A percentile compares a stretch with the other conserved stretches of the same genome.
Evolutionary conservation across 2,329 filamentous ascomycete genomes (phyloP).

Genomic region (Aspergillus fijiensis): DNA sequence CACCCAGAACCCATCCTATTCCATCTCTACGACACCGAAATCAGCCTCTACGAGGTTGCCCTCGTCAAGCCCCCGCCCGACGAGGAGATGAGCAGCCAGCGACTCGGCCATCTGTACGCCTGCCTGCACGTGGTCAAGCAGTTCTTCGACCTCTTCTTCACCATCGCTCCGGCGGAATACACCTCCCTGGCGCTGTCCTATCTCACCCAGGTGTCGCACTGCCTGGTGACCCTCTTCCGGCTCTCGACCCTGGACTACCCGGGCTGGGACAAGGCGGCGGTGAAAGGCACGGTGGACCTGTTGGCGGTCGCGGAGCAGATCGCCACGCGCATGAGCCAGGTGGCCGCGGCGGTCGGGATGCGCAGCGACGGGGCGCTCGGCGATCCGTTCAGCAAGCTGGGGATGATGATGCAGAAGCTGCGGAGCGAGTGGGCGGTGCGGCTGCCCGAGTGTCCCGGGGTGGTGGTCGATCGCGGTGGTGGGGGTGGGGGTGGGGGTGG

Average conservation of each 20-base stretch:
- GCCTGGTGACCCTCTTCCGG: slow-evolving; percentile 41
- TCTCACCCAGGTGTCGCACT: slow-evolving; percentile 38
- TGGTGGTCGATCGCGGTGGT: neutral
- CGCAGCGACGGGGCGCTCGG: neutral
- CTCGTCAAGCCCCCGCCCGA: slow-evolving; percentile 11
- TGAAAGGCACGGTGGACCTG: slow-evolving; percentile 40
- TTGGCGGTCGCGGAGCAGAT: slow-evolving; percentile 36
- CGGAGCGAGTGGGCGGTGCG: neutral
- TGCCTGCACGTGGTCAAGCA: slow-evolving; percentile 37
- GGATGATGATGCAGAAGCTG: slow-evolving; percentile 1
- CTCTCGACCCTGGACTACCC: slow-evolving; percentile 44
- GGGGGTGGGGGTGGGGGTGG: too few relatives aligned
- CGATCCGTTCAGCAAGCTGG: slow-evolving; percentile 1
- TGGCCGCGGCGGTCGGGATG: slow-evolving; percentile 8
- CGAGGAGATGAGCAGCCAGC: slow-evolving; percentile 11
- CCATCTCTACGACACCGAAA: slow-evolving; percentile 17
- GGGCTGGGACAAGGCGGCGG: slow-evolving; percentile 43
- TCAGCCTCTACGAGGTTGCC: slow-evolving; percentile 18
- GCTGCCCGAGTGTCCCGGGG: neutral
- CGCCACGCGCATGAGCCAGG: slow-evolving; percentile 13
- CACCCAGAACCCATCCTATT: slow-evolving; percentile 11
- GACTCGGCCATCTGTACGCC: slow-evolving; percentile 33
- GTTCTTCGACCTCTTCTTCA: slow-evolving; percentile 42
- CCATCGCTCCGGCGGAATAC: slow-evolving; percentile 29
- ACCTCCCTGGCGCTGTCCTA: slow-evolving; percentile 36